Base-by-base conservation (phyloP, 2,329 filamentous ascomycete genomes). In the Cladosporium oxysporum region DNA sequence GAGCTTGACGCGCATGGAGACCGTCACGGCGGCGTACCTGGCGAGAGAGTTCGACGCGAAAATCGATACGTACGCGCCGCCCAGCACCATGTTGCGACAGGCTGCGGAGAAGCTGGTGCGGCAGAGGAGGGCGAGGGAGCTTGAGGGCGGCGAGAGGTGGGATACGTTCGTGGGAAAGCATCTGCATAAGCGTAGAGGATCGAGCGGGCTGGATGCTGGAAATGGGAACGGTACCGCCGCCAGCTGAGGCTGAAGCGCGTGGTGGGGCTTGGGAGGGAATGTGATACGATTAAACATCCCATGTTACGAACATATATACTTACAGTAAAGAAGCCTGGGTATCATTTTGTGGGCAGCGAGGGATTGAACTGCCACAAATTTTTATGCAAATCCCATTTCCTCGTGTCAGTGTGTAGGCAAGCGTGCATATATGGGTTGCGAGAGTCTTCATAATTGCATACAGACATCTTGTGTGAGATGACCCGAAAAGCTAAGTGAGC, bases 51-150 rank as follows among this genome's bases (percentile, higher is more conserved):
- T 76, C 26, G 73, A 81, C 29, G 68, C 65, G 5, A 70, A 69
- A 0, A 73, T 79, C 21, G 78, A 80, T 57, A 79, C 78, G 29
- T 83, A 83, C 67, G 80, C 79, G 18, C 77, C 79, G 28, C 82
- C 82, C 0, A 76, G 74, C 64, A 73, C 78, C 0, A 80, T 83
- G 72, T 71, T 84, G 16, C 70, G 75, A 64, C 82, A 84, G 69
- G 75, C 80, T 1, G 82, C 82, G 0, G 81, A 83, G 71, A 81
- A 82, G 65, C 72, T 84, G 3, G 82, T 83, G 0, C 69, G 82
- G 47, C 79, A 82, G 62, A 74, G 82, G 57, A 71, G 82, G 28
- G 74, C 80, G 21, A 72, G 82, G 60, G 81, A 83, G 69, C 65
- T 67, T 35, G 41, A 70, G 60, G 76, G 76, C 8, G 76, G 76